Percentiles rank a stretch among this genome's conserved stretches.
Evolutionary conservation across 331 rosid genomes (phyloP).

Genomic region (Pyracantha coccinea): DNA sequence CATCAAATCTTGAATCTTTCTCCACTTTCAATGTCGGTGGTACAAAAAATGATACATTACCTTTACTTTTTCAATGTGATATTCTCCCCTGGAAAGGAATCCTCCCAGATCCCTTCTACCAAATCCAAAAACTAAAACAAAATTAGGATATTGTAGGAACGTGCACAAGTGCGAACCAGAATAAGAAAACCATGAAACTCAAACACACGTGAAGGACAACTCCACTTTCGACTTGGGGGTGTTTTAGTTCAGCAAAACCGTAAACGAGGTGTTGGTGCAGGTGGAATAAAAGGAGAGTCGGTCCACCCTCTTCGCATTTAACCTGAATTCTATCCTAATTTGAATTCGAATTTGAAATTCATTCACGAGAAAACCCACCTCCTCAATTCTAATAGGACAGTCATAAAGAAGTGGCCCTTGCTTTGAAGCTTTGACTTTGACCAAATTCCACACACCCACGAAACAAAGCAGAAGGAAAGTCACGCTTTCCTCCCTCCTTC

Average conservation of each 20-base stretch:
- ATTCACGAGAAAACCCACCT: conserved; percentile 10
- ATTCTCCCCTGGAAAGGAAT: too few species aligned
- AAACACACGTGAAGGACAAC: conserved; percentile 14
- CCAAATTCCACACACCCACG: conserved; percentile 13
- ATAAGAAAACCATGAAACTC: neutral
- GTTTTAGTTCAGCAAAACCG: neutral
- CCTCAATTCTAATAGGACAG: neutral
- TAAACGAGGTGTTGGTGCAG: neutral
- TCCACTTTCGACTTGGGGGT: neutral
- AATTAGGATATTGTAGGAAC: neutral
- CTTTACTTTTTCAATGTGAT: too few species aligned
- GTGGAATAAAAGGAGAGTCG: neutral
- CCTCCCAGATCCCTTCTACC: too few species aligned
- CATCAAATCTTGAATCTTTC: too few species aligned
- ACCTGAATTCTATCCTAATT: neutral
- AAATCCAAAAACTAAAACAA: neutral
- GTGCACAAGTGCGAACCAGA: conserved; percentile 1
- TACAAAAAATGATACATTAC: too few species aligned
- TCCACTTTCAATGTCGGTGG: too few species aligned
- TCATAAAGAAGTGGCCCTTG: conserved; percentile 19
- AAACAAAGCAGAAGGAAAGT: conserved; percentile 58
- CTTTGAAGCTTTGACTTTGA: conserved; percentile 88
- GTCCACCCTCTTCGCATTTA: neutral
- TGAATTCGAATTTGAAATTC: conserved; percentile 28
- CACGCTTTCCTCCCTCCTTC: conserved; percentile 85